These are phyloP conservation scores for Podaxis sp. DNA, from an alignment of 768 basidiomycete genomes.

Conservation along the genomic window DNA sequence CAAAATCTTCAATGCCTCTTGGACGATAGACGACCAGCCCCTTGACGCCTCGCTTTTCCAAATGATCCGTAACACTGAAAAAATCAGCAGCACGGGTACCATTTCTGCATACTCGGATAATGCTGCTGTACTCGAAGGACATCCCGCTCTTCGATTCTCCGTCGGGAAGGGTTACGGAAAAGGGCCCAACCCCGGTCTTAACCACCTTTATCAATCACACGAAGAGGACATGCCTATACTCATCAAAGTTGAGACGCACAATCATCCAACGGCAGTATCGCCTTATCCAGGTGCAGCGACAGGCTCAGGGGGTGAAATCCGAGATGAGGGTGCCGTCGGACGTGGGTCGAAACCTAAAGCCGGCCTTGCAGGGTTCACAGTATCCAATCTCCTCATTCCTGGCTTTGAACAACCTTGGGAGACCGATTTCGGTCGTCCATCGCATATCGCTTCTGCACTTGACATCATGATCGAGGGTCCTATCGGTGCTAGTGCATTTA, in stretches of 20 bases:
- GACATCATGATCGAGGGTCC: conserved; percentile 99
- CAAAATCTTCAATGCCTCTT: conserved; percentile 98
- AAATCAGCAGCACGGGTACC: conserved; percentile 68
- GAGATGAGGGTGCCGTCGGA: conserved; percentile 96
- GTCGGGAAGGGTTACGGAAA: conserved; percentile 31
- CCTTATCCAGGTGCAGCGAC: conserved; percentile 99
- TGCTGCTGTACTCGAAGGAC: conserved; percentile 89
- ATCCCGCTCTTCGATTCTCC: conserved; percentile 71
- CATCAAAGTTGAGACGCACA: conserved; percentile 98
- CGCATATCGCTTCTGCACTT: conserved; percentile 88
- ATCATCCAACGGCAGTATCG: conserved; percentile 97
- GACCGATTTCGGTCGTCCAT: conserved; percentile 85
- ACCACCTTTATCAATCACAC: conserved; percentile 51
- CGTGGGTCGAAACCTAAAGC: conserved; percentile 96
- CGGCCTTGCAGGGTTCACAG: conserved; percentile 89
- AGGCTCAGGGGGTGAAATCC: conserved; percentile 96
- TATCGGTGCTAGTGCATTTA: conserved; percentile 92
- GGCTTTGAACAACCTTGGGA: conserved; percentile 95
- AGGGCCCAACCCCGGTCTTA: conserved; percentile 19
- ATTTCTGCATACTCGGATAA: conserved; percentile 98
- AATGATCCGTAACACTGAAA: conserved; percentile 97
- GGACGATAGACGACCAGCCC: conserved; percentile 77
- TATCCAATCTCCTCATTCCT: conserved; percentile 91
- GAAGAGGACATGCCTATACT: conserved; percentile 83
- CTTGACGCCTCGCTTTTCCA: conserved; percentile 81